These are phyloP conservation scores for Aristolochia fimbriata DNA, from an alignment of 164 flowering plant species.

Conservation along the genomic window DNA sequence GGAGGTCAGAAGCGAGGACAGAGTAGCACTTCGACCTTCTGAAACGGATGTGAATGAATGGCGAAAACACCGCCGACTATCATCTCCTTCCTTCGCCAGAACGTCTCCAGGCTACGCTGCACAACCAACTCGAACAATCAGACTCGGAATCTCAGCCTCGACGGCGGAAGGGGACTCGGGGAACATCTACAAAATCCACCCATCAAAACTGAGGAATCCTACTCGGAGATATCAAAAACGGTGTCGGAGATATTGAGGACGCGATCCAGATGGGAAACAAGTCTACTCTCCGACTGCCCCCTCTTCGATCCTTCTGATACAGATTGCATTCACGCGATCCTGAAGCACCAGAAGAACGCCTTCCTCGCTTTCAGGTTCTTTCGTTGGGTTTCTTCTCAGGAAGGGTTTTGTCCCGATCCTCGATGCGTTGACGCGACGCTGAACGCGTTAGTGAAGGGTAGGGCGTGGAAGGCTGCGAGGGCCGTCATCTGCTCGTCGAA, in stretches of 20 bases:
- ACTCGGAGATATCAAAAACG: conserved; percentile 24
- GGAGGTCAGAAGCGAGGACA: too few relatives aligned
- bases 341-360: conserved; percentile 28
- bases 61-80: neutral
- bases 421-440: conserved; percentile 24
- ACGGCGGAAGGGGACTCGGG: too few relatives aligned
- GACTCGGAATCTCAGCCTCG: neutral
- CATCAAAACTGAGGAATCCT: too few relatives aligned
- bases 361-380: conserved; percentile 38
- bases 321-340: conserved; percentile 19
- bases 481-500: conserved; percentile 22
- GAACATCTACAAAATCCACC: too few relatives aligned
- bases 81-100: neutral
- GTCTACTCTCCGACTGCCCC: conserved; percentile 36
- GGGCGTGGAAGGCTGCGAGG: conserved; percentile 33
- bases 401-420: conserved; percentile 16
- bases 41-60: neutral
- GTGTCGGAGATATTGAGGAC: conserved; percentile 29
- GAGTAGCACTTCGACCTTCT: too few relatives aligned
- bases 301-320: conserved; percentile 32
- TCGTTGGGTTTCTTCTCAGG: conserved; percentile 32
- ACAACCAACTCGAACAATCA: neutral
- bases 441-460: conserved; percentile 36
- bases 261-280: conserved; percentile 43
- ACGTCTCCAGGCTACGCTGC: neutral